A percentile compares a stretch with the other conserved stretches of the same genome.
These are phyloP conservation scores for Apiotrichum brassicae DNA, from an alignment of 1,284 basidiomycete species.

Conservation along the genomic window DNA sequence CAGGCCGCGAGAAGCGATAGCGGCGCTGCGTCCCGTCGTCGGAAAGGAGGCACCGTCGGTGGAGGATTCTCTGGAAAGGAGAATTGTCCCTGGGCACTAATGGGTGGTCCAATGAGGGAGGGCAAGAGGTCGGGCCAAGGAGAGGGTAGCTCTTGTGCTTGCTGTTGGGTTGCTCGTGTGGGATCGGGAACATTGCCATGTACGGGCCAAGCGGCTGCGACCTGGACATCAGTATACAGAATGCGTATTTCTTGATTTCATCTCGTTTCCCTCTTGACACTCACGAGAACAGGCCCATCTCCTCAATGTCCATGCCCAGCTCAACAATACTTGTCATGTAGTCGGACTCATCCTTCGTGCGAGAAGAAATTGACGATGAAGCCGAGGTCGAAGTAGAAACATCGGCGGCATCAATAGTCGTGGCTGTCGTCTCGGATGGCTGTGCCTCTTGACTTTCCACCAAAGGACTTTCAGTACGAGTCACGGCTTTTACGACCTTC, in stretches of 20 bases:
- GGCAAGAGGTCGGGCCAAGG: not conserved
- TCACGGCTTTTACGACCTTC: no score
- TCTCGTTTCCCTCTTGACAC: slow-evolving; percentile 3
- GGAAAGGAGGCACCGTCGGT: slow-evolving; percentile 24
- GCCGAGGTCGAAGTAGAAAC: no score
- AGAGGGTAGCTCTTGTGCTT: slow-evolving; percentile 7
- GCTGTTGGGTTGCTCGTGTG: slow-evolving; percentile 14
- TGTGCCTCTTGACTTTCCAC: no score
- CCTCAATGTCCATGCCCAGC: slow-evolving; percentile 44
- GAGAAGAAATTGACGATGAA: not conserved
- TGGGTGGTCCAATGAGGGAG: not conserved
- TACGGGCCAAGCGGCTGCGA: slow-evolving; percentile 23
- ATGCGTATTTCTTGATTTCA: no score
- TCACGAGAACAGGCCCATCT: slow-evolving; percentile 35
- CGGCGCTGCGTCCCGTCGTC: slow-evolving; percentile 27
- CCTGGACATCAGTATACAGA: slow-evolving; percentile 10
- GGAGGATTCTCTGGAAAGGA: not conserved
- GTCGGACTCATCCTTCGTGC: not conserved
- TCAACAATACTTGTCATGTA: slow-evolving; percentile 22
- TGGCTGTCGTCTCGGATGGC: no score
- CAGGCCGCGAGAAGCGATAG: not conserved
- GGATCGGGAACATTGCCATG: slow-evolving; percentile 29
- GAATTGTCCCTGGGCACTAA: not conserved
- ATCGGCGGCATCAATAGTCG: no score
- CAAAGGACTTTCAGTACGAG: no score